Evolutionary conservation across 2,329 filamentous ascomycete genomes (phyloP), one percentile per base, ranked within the genome.

Genomic region (Cytospora piceae): DNA sequence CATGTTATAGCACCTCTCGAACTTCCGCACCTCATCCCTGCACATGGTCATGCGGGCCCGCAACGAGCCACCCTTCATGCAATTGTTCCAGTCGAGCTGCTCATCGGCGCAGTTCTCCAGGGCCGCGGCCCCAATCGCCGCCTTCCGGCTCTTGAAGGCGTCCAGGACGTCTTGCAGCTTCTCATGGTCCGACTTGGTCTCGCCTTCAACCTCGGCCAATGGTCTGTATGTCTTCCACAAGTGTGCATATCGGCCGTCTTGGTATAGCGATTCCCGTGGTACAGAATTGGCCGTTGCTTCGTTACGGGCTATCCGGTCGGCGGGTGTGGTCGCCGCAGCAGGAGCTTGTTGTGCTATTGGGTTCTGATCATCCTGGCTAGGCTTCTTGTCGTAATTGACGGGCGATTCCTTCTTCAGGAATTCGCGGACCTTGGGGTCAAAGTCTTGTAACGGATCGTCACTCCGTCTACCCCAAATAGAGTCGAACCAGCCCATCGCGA

Each of bases 21-120:
- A 94, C 68, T 83, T 86, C 71, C 82, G 84, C 72, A 92, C 91
- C 80, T 97, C 89, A 63, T 87, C 83, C 51, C 89, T 83, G 76
- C 95, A 99, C 87, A 97, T 86, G 46, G 89, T 93, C 77, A 94
- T 80, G 70, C 86, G 85, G 70, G 90, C 87, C 72, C 80, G 78
- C 81, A 87, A 87, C 58, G 82, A 84, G 32, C 94, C 94, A 63
- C 83, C 82, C 72, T 85, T 85, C 83, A 95, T 95, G 82, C 95
- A 99, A 57, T 90, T 84, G 67, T 89, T 88, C 82, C 96, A 90
- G 66, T 90, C 89, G 74, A 92, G 83, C 79, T 97, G 93, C 75
- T 96, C 92, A 67, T 94, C 77, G 0, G 93, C 90, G 77, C 95
- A 99, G 76, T 98, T 99, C 80, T 99, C 95, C 73, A 97, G 82